phyloP scores from a whole-genome alignment of 2,329 filamentous ascomycete genomes.

The Hymenotorrendiella dingleyae region DNA sequence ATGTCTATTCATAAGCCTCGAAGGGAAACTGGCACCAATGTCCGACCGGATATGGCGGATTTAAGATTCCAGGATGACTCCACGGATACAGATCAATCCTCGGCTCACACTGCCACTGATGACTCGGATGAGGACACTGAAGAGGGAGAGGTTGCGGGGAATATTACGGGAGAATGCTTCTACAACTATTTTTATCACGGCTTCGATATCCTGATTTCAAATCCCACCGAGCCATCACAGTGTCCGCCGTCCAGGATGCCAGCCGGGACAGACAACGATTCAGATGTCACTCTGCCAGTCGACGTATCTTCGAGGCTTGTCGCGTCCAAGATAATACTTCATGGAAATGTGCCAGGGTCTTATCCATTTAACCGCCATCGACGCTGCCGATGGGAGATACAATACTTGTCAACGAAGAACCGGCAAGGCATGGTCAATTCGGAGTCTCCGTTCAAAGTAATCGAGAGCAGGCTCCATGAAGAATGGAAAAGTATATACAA shows the following conservation, averaged over 20 bases:
- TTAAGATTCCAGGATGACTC: slow-evolving; percentile 43
- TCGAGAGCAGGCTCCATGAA: slow-evolving; percentile 62
- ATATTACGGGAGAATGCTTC: slow-evolving; percentile 70
- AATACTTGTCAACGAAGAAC: slow-evolving; percentile 44
- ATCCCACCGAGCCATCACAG: slow-evolving; percentile 59
- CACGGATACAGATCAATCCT: slow-evolving; percentile 71
- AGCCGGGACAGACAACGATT: slow-evolving; percentile 20
- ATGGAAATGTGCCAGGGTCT: slow-evolving; percentile 90
- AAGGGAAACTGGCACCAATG: slow-evolving; percentile 44
- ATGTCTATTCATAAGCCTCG: slow-evolving; percentile 76
- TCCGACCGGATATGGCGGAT: slow-evolving; percentile 38
- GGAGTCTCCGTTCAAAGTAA: slow-evolving; percentile 70
- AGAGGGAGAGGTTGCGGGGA: slow-evolving; percentile 48
- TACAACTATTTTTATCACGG: slow-evolving; percentile 97
- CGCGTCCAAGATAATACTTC: slow-evolving; percentile 85
- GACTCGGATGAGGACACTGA: slow-evolving; percentile 59
- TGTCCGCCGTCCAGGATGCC: slow-evolving; percentile 47
- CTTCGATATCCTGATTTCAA: slow-evolving; percentile 88
- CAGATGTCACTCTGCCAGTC: slow-evolving; percentile 18
- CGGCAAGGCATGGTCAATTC: slow-evolving; percentile 32
- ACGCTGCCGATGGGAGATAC: slow-evolving; percentile 78
- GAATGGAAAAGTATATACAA: slow-evolving; percentile 65
- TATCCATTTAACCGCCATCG: slow-evolving; percentile 96
- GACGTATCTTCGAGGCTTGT: slow-evolving; percentile 59
- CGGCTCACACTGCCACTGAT: slow-evolving; percentile 64